A percentile compares a stretch with the other conserved stretches of the same genome.
Conservation (phyloP, 805 yeast genomes). For the Wickerhamiella allomyrinae region DNA sequence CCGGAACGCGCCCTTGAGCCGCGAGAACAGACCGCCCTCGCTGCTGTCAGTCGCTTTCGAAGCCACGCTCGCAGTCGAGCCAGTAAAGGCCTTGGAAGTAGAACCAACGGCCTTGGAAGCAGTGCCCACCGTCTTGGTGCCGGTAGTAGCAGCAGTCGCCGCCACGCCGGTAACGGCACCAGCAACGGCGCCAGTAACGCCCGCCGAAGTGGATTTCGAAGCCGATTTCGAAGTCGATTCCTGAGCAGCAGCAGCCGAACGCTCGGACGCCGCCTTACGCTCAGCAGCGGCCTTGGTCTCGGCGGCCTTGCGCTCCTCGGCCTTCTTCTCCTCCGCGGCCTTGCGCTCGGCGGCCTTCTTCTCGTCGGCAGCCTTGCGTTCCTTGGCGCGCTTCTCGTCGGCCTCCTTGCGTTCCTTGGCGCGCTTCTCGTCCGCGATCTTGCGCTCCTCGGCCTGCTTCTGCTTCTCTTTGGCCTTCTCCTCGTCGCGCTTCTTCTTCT, state of each 20-base stretch:
- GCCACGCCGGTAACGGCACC: not conserved
- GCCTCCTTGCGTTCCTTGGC: slow-evolving; percentile 9
- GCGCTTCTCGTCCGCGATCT: slow-evolving; percentile 10
- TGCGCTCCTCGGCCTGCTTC: slow-evolving; percentile 5
- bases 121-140: not conserved
- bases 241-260: slow-evolving; percentile 5
- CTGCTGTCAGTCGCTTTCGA: not conserved
- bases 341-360: slow-evolving; percentile 2
- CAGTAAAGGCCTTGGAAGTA: not conserved
- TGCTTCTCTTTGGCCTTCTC: slow-evolving; percentile 13
- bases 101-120: not conserved
- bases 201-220: too few species aligned
- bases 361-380: slow-evolving; percentile 6
- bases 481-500: slow-evolving; percentile 12
- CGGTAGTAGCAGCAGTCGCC: not conserved
- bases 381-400: slow-evolving; percentile 9
- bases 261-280: slow-evolving; percentile 5
- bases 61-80: not conserved
- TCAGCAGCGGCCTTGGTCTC: slow-evolving; percentile 2
- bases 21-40: not conserved
- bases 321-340: slow-evolving; percentile 1
- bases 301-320: slow-evolving; percentile 4
- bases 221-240: not conserved
- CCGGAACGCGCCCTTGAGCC: not conserved
- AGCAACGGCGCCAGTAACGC: slow-evolving; percentile 1